Evolutionary conservation across 495 filamentous ascomycete species (phyloP).

Genomic region (Penicillium verhagenii): DNA sequence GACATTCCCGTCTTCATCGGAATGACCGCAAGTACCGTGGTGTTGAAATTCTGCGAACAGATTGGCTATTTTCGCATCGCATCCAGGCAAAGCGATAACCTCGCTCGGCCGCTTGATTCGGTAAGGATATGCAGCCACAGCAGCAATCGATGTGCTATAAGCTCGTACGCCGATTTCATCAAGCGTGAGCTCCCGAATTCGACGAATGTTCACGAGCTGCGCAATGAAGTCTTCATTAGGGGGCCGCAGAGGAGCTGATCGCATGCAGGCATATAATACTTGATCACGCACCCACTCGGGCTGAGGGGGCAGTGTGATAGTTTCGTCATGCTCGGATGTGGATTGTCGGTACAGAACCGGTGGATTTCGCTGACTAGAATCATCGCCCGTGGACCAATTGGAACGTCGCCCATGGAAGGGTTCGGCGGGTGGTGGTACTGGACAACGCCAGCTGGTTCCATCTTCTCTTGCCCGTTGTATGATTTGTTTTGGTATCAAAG

Average conservation of each 20-base stretch:
- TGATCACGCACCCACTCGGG: slow-evolving; percentile 68
- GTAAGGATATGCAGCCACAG: slow-evolving; percentile 80
- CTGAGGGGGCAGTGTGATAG: slow-evolving; percentile 49
- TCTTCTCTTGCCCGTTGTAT: slow-evolving; percentile 56
- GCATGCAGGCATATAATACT: slow-evolving; percentile 76
- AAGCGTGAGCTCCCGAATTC: slow-evolving; percentile 63
- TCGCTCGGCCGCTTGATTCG: slow-evolving; percentile 54
- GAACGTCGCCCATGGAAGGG: slow-evolving; percentile 14
- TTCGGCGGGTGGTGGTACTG: slow-evolving; percentile 1
- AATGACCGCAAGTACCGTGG: slow-evolving; percentile 15
- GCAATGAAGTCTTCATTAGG: slow-evolving; percentile 78
- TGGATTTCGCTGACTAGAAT: slow-evolving; percentile 23
- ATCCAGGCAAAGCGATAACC: slow-evolving; percentile 72
- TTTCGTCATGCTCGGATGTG: slow-evolving; percentile 70
- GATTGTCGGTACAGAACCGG: slow-evolving; percentile 59
- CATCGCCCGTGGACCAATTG: slow-evolving; percentile 15
- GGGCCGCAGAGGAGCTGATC: slow-evolving; percentile 64
- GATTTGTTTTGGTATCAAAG: slow-evolving; percentile 30
- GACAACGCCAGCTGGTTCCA: slow-evolving; percentile 21
- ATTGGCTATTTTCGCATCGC: slow-evolving; percentile 73
- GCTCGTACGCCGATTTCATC: slow-evolving; percentile 83
- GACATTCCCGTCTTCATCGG: slow-evolving; percentile 51
- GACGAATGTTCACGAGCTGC: slow-evolving; percentile 71
- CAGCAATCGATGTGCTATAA: slow-evolving; percentile 83
- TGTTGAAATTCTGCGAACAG: slow-evolving; percentile 75